phyloP scores from a whole-genome alignment of 345 rosid species.

The Laguncularia racemosa region DNA sequence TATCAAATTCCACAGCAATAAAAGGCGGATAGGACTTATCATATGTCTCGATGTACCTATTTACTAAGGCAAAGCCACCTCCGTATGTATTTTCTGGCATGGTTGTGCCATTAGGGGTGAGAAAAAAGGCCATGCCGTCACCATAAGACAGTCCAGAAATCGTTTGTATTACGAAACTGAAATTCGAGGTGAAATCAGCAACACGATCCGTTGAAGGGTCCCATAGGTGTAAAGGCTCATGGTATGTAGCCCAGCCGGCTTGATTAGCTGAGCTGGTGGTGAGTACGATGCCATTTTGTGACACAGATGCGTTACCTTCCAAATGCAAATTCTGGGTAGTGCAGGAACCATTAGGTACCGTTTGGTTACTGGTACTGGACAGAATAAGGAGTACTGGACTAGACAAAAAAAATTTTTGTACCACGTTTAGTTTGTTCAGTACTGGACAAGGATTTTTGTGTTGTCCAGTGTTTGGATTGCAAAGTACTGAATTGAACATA shows the following conservation, averaged over 20 bases:
- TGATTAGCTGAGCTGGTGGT: not conserved
- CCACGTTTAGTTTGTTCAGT: too few relatives aligned
- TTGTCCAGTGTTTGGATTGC: too few relatives aligned
- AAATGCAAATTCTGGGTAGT: too few relatives aligned
- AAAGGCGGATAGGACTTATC: not conserved
- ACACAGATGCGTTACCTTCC: too few relatives aligned
- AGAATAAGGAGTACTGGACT: too few relatives aligned
- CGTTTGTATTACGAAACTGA: conserved; percentile 1
- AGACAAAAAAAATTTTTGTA: too few relatives aligned
- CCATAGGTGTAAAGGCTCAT: conserved; percentile 8
- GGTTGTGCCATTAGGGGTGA: conserved; percentile 8
- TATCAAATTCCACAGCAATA: conserved; percentile 14
- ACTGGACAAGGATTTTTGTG: too few relatives aligned
- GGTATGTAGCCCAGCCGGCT: conserved; percentile 10
- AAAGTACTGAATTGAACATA: too few relatives aligned
- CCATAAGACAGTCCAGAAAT: not conserved
- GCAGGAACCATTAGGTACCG: too few relatives aligned
- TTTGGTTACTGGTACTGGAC: too few relatives aligned
- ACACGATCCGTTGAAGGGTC: conserved; percentile 4
- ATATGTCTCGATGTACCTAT: too few relatives aligned
- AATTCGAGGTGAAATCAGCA: conserved; percentile 8
- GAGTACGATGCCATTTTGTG: too few relatives aligned
- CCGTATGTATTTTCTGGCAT: not conserved
- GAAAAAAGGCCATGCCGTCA: conserved; percentile 12
- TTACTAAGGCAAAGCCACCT: conserved; percentile 1